Evolutionary conservation across 495 filamentous ascomycete species (phyloP).

Genomic region (Penicillium taxi): DNA sequence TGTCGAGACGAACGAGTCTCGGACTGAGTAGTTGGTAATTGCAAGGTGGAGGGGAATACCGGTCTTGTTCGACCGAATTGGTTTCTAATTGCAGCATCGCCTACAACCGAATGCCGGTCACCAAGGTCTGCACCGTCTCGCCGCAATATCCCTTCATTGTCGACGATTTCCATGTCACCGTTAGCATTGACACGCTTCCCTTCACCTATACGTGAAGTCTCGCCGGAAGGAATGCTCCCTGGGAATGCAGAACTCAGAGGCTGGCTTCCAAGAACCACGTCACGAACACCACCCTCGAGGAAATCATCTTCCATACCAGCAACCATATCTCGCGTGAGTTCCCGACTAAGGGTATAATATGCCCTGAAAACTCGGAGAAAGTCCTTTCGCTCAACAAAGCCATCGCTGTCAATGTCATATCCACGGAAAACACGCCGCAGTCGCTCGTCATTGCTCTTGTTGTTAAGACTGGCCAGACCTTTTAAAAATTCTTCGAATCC

Average conservation of each 20-base stretch:
- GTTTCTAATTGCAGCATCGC: constrained; percentile 39
- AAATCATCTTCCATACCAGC: constrained; percentile 74
- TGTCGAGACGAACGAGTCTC: constrained; percentile 5
- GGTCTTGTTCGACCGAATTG: constrained; percentile 35
- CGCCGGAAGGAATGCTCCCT: constrained; percentile 54
- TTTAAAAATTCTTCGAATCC: constrained; percentile 89
- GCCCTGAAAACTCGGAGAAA: constrained; percentile 88
- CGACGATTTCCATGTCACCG: constrained; percentile 55
- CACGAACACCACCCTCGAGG: constrained; percentile 63
- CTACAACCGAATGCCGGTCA: constrained; percentile 40
- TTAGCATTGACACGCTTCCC: constrained; percentile 52
- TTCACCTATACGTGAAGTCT: constrained; percentile 49
- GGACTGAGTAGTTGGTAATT: constrained; percentile 14
- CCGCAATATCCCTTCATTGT: constrained; percentile 43
- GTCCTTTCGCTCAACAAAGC: constrained; percentile 78
- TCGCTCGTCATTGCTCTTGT: constrained; percentile 57
- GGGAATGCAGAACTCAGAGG: constrained; percentile 69
- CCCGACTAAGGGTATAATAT: constrained; percentile 77
- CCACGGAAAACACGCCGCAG: constrained; percentile 72
- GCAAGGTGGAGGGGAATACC: constrained; percentile 31
- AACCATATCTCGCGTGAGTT: constrained; percentile 77
- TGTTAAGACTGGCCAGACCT: constrained; percentile 72
- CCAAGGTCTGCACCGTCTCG: constrained; percentile 41
- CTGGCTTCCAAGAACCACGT: constrained; percentile 65
- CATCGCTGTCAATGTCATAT: constrained; percentile 87